Conservation (phyloP, 306 rosid genomes). For the Aeschynomene evenia region DNA sequence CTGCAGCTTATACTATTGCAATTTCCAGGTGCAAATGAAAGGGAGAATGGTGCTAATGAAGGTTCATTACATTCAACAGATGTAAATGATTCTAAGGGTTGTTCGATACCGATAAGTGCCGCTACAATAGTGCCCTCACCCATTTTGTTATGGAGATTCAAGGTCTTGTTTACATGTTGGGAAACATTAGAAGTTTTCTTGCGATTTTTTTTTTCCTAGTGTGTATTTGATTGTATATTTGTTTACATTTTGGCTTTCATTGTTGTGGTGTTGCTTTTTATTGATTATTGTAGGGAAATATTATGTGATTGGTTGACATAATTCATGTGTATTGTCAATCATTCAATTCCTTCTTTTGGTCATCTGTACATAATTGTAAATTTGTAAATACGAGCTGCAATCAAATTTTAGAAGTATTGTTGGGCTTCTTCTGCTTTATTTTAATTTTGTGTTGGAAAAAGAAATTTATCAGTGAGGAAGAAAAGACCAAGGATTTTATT, state of each 20-base stretch:
- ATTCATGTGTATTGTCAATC: background rate
- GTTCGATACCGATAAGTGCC: slow-evolving; percentile 38
- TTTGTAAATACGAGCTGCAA: background rate
- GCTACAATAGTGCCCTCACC: slow-evolving; percentile 66
- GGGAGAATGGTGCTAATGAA: slow-evolving; percentile 66
- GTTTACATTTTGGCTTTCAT: background rate
- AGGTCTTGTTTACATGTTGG: slow-evolving; percentile 41
- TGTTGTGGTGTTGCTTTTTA: background rate
- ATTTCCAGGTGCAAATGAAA: slow-evolving; percentile 48
- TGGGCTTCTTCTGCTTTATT: background rate
- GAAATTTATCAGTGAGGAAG: no score
- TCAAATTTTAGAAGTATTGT: background rate
- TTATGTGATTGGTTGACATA: background rate
- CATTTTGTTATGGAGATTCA: slow-evolving; percentile 70
- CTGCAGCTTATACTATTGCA: slow-evolving; percentile 14
- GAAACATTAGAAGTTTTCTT: background rate
- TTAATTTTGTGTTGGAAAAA: background rate
- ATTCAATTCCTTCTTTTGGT: background rate
- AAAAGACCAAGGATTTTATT: background rate
- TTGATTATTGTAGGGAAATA: slow-evolving; percentile 10
- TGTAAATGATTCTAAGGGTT: slow-evolving; percentile 51
- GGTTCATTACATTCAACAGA: slow-evolving; percentile 42
- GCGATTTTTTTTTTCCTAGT: background rate
- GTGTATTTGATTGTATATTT: background rate
- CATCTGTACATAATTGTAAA: background rate